Conservation (phyloP, 139 green algal genomes). For the Diplosphaera chodatii region DNA sequence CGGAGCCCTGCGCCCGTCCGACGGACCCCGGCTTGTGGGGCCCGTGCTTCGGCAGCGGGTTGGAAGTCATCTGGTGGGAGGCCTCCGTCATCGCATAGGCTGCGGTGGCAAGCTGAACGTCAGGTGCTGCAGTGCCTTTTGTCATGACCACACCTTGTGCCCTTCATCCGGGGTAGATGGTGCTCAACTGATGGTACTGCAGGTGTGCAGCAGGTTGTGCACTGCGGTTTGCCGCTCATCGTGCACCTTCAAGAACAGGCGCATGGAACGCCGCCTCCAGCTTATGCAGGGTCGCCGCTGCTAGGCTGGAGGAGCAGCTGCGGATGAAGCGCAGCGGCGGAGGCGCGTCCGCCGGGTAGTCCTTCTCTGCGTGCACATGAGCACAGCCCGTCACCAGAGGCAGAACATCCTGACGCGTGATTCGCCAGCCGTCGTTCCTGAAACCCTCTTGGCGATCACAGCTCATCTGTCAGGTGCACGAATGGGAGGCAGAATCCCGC, state of each 20-base stretch:
- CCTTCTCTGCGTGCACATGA: slow-evolving; percentile 29
- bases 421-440: too few species aligned
- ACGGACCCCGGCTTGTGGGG: slow-evolving; percentile 53
- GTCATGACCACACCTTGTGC: too few species aligned
- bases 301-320: slow-evolving; percentile 65
- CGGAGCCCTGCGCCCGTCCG: slow-evolving; percentile 32
- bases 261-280: slow-evolving; percentile 65
- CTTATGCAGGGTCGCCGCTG: slow-evolving; percentile 56
- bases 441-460: too few species aligned
- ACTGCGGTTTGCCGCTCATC: too few species aligned
- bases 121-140: too few species aligned
- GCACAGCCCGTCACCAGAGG: neutral
- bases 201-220: too few species aligned
- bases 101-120: slow-evolving; percentile 12
- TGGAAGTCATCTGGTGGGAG: slow-evolving; percentile 78
- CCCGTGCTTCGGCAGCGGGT: slow-evolving; percentile 64
- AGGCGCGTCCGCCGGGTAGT: slow-evolving; percentile 38
- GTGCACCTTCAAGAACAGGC: slow-evolving; percentile 82
- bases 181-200: too few species aligned
- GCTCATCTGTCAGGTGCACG: too few species aligned
- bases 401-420: too few species aligned
- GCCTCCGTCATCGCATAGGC: slow-evolving; percentile 90
- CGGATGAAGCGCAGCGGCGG: slow-evolving; percentile 79
- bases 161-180: too few species aligned
- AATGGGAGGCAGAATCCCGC: neutral